Conservation (phyloP, 2,329 filamentous ascomycete species). For the Trichophyton equinum region DNA sequence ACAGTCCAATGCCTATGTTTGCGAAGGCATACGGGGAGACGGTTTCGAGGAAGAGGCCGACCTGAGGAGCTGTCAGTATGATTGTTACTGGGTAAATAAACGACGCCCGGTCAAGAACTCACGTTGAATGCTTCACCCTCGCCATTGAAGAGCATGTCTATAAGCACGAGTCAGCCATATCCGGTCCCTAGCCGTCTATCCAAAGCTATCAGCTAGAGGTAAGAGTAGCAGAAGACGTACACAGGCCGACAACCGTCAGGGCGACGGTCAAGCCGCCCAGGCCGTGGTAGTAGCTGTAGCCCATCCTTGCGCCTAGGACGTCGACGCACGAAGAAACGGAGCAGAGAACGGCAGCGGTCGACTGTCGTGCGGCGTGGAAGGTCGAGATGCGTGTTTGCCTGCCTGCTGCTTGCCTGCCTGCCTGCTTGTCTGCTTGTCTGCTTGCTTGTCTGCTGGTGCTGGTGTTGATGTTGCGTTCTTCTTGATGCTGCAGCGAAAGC, state of each 20-base stretch:
- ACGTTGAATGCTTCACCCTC: constrained; percentile 94
- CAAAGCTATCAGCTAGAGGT: not conserved
- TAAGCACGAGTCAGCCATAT: constrained; percentile 12
- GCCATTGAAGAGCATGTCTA: constrained; percentile 97
- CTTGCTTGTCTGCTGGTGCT: no score
- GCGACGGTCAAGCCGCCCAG: constrained; percentile 55
- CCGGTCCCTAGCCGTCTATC: not conserved
- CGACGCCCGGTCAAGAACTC: constrained; percentile 17
- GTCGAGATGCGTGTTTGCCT: no score
- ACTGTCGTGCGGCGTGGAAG: no score
- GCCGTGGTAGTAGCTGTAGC: constrained; percentile 50
- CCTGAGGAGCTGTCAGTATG: constrained; percentile 34
- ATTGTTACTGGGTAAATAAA: constrained; percentile 4
- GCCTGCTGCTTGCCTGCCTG: no score
- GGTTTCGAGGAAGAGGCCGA: constrained; percentile 87
- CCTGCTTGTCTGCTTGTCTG: no score
- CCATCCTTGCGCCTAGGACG: constrained; percentile 41
- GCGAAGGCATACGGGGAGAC: constrained; percentile 94
- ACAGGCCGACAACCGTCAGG: constrained; percentile 61
- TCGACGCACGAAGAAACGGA: not conserved
- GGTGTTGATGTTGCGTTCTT: not conserved
- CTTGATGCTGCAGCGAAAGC: not conserved
- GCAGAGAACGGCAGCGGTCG: not conserved
- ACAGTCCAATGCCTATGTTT: constrained; percentile 76
- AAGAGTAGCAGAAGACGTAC: constrained; percentile 41